Percentiles rank a stretch among this genome's conserved stretches.
These are phyloP conservation scores for Eucalyptus cloeziana DNA, from an alignment of 345 rosid species.

Conservation along the genomic window DNA sequence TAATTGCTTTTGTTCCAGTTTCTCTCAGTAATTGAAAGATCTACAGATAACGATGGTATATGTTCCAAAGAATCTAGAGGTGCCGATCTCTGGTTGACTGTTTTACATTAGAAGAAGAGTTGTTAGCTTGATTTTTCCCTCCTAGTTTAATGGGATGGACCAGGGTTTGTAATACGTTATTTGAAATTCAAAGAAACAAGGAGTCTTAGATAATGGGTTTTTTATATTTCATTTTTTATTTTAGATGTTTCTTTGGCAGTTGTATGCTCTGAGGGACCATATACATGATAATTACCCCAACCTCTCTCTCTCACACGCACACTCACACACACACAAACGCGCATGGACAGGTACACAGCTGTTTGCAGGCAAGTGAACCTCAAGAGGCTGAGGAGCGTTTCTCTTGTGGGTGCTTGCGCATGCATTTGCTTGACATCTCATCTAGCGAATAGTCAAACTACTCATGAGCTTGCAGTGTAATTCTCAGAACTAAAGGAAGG, in stretches of 20 bases:
- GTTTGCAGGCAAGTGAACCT: not conserved
- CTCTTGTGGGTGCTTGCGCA: not conserved
- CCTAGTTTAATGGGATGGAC: not conserved
- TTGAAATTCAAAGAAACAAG: not conserved
- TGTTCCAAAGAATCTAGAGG: not conserved
- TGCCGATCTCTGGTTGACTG: not conserved
- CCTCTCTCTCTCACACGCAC: not conserved
- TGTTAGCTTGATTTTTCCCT: not conserved
- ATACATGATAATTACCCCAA: not conserved
- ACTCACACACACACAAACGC: fast-evolving
- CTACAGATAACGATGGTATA: not conserved
- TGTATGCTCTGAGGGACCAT: not conserved
- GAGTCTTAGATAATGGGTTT: not conserved
- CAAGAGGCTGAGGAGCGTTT: not conserved
- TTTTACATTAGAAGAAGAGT: not conserved
- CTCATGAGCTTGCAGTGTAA: not conserved
- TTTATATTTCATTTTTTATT: not conserved
- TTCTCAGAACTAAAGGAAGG: not conserved
- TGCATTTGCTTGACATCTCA: not conserved
- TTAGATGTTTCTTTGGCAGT: not conserved
- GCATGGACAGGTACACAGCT: not conserved
- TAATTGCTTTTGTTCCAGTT: not conserved
- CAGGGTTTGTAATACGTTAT: not conserved
- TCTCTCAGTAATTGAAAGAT: not conserved
- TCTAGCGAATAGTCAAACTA: not conserved